phyloP scores from a whole-genome alignment of 2,329 filamentous ascomycete species.

The Zymoseptoria brevis region DNA sequence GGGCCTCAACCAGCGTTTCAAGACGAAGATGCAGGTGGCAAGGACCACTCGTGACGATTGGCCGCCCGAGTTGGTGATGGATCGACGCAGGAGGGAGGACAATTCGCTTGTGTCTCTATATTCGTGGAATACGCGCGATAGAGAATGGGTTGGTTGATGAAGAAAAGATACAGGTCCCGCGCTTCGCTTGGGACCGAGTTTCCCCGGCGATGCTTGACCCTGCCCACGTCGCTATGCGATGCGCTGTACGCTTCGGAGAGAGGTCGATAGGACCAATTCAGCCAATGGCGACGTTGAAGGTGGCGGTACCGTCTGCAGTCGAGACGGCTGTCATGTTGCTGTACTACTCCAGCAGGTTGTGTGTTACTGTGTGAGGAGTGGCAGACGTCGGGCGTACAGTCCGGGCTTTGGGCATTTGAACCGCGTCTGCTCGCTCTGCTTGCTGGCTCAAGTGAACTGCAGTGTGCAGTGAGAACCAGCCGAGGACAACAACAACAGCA shows the following conservation, averaged over 20 bases:
- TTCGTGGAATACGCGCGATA: neutral
- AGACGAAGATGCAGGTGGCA: slow-evolving; percentile 1
- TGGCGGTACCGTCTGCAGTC: neutral
- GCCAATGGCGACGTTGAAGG: neutral
- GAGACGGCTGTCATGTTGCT: neutral
- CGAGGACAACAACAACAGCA: neutral
- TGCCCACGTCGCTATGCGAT: neutral
- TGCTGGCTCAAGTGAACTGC: neutral
- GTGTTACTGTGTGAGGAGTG: neutral
- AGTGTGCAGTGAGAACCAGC: neutral
- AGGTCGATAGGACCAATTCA: neutral
- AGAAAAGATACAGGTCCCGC: neutral
- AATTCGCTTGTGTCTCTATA: neutral
- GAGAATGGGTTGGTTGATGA: neutral
- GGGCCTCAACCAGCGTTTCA: neutral
- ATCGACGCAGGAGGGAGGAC: neutral
- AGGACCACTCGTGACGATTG: slow-evolving; percentile 5
- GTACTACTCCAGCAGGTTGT: neutral
- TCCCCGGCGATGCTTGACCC: neutral
- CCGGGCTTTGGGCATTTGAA: neutral
- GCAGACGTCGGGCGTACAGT: neutral
- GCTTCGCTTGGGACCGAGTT: neutral
- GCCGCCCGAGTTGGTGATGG: slow-evolving; percentile 1
- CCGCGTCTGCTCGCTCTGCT: neutral
- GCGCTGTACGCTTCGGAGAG: neutral